Evolutionary conservation across 2,329 filamentous ascomycete genomes (phyloP).

Genomic region (Pseudocercospora vitis): DNA sequence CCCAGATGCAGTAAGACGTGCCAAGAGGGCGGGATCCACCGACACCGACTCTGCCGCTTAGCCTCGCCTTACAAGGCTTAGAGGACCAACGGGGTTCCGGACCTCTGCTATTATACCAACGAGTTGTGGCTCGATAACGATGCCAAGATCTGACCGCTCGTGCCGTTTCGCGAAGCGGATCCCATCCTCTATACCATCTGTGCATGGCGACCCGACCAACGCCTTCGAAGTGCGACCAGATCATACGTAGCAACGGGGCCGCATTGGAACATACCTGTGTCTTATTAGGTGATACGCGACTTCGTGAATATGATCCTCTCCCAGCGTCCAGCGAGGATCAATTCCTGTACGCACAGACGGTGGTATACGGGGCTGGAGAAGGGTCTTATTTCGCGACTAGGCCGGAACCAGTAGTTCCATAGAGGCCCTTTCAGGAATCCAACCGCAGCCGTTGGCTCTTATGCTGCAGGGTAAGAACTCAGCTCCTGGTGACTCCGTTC

Average conservation of each 20-base stretch:
- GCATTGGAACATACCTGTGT: too few relatives aligned
- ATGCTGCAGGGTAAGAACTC: neutral
- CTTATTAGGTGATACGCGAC: too few relatives aligned
- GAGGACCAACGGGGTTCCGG: too few relatives aligned
- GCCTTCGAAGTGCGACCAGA: neutral
- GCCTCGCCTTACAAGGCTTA: constrained; percentile 3
- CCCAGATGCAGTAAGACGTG: too few relatives aligned
- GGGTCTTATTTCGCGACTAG: neutral
- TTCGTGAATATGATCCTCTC: constrained; percentile 1
- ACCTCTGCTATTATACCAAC: too few relatives aligned
- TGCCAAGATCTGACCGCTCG: too few relatives aligned
- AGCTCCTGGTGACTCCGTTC: too few relatives aligned
- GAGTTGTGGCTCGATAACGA: too few relatives aligned
- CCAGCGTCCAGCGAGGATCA: too few relatives aligned
- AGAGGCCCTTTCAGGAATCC: neutral
- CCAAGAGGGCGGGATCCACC: too few relatives aligned
- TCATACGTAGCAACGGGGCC: too few relatives aligned
- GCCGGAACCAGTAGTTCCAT: neutral
- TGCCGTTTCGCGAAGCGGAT: neutral
- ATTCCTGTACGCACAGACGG: neutral
- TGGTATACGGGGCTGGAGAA: neutral
- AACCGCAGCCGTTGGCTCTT: neutral
- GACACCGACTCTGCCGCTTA: neutral
- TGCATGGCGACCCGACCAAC: neutral
- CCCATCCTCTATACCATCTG: neutral